Base-by-base conservation (phyloP, 2,329 filamentous ascomycete species). In the Pseudofabraea citricarpa region DNA sequence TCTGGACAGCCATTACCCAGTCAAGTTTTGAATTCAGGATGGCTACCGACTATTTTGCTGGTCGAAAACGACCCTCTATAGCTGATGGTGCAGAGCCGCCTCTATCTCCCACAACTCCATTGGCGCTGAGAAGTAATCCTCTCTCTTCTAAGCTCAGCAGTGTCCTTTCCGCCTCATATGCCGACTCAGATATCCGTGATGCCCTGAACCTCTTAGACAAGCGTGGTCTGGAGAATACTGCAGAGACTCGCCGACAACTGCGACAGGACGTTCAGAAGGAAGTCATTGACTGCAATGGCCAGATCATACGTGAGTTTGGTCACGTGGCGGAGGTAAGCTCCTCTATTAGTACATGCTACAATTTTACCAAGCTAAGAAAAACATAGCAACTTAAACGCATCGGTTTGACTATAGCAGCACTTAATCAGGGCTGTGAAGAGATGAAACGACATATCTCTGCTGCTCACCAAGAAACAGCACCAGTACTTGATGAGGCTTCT, bases 81-180 rank as follows among this genome's bases (percentile, higher is more conserved):
- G 48, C 37, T 45, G 57, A 58, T 45, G 48, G 43, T 7, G n/a
- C 41, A 13, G 53, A 52, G 10, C 46, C 46, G 57, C 58, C 36
- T 46, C 38, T 40, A 12, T 50, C 55, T 4, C 46, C 52, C 12
- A 38, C 46, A 7, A 53, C 44, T 18, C 57, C 41, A 53, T 59
- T 43, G 54, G 56, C 46, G 49, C 61, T 19, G 52, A 54, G 62
- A 20, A 61, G 63, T 37, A 76, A 80, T 63, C 85, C 89, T 6
- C 71, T 97, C 23, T 83, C 87, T 6, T 85, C 84, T 48, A 89
- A 93, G 60, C 79, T 96, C 54, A 87, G 88, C 19, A 83, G 79
- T 48, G 85, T 97, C 31, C 77, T 97, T 38, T 95, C 93, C 4
- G 84, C 89, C 2, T 95, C 91, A 0, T 96, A 95, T 66, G 86